Evolutionary conservation across 768 basidiomycete genomes (phyloP), one percentile per base, ranked within the genome.

Genomic region (Serendipita vermifera): DNA sequence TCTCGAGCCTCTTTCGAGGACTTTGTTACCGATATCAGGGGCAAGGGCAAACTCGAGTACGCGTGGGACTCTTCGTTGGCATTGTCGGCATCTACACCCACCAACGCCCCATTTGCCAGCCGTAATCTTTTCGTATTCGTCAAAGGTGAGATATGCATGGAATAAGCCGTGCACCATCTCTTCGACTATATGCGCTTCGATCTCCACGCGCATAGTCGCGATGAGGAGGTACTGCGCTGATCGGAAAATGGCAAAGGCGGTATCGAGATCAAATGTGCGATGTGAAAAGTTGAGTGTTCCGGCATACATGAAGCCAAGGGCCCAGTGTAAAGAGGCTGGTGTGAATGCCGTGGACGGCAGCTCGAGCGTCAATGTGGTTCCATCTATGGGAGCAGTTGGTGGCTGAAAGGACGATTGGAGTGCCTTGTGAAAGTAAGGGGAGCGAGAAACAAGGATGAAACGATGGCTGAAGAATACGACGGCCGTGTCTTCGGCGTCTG

Each of bases 321-420:
- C 89, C 67, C 97, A 97, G 66, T 94, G 89, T 3, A 96, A 75
- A 0, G 91, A 87, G 1, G 93, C 86, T 0, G 93, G 89, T 0
- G 94, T 94, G 69, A 98, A 98, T 0, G 93, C 92, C 0, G 94
- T 92, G 0, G 85, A 89, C 1, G 88, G 89, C 3, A 97, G 77
- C 0, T 75, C 80, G 9, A 96, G 69, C 0, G 77, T 81, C 0
- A 79, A 67, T 0, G 77, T 77, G 57, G 82, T 81, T 11, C 62
- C 62, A 2, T 64, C 59, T 38, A 63, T 51, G 11, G 63, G 62
- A 3, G 75, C 66, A 9, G 65, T 55, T 32, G 68, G 67, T 3
- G 62, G 59, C 17, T 65, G 66, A 6, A 70, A 69, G 77, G 85
- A 88, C 0, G 80, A 75, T 27, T 90, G 69, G n/a, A 98, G 78